These are phyloP conservation scores for Entrophospora sp. DNA, from an alignment of 192 early-diverging fungal genomes.

Conservation along the genomic window DNA sequence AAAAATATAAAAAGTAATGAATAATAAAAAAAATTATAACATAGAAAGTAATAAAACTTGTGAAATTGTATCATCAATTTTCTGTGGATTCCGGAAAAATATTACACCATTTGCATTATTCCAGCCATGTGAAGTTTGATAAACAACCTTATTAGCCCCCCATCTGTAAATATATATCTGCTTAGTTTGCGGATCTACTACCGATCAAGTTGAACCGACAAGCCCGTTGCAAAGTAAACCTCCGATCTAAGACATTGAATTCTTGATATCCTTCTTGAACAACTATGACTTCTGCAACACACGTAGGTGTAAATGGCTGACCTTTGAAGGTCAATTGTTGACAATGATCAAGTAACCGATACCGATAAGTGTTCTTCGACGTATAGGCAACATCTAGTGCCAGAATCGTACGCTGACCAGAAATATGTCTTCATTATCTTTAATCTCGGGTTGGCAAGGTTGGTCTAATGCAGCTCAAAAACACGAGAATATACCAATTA, in stretches of 20 bases:
- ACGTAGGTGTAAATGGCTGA: constrained; percentile 15
- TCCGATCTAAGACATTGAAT: constrained; percentile 8
- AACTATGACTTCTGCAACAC: constrained; percentile 15
- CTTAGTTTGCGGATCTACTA: too few relatives aligned
- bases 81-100: neutral
- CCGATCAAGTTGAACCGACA: too few relatives aligned
- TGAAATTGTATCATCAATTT: neutral
- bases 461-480: constrained; percentile 28
- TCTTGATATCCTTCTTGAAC: neutral
- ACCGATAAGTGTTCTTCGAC: neutral
- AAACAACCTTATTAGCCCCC: too few relatives aligned
- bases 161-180: too few relatives aligned
- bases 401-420: constrained; percentile 9
- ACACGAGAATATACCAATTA: constrained; percentile 21
- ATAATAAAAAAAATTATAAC: too few relatives aligned
- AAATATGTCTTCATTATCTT: constrained; percentile 29
- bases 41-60: too few relatives aligned
- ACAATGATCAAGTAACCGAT: neutral
- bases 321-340: constrained; percentile 14
- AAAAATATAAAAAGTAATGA: too few relatives aligned
- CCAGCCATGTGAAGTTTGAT: too few relatives aligned
- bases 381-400: constrained; percentile 4
- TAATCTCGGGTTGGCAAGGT: constrained; percentile 36
- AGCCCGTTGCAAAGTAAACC: neutral
- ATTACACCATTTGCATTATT: neutral